Base-by-base conservation (phyloP, 148 eudicot genomes). In the Talinum fruticosum region DNA sequence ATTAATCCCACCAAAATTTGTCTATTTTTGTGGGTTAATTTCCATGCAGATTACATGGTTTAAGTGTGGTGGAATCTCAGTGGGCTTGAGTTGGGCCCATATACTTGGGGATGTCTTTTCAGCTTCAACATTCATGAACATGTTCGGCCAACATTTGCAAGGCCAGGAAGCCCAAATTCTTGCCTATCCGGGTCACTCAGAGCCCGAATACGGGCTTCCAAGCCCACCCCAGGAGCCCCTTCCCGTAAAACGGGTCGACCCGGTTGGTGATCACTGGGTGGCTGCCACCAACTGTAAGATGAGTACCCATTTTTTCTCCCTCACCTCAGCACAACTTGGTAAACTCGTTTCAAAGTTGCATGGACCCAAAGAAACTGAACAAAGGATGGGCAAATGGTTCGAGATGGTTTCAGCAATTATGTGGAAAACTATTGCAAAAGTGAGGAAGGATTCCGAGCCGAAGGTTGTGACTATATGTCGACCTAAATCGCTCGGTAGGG, bases 31-130 rank as follows among this genome's bases (percentile, higher is more conserved):
- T 41, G n/a, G n/a, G n/a, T 6, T 6, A 41, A 41, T 41, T 41
- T 41, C 10, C 45, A 41, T 41, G 47, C 47, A 41, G 94, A 77
- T 87, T 47, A 93, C 97, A 29, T 69, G 85, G 88, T 94, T 94
- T 87, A 83, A 76, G 38, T 90, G 98, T 71, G 93, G 98, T 69
- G 98, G 98, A 34, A 26, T 89, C 15, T 82, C 93, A 18, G 69
- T 92, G 36, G 98, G 98, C 19, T 85, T 94, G 14, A 92, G 85
- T 75, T 94, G 97, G 98, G 87, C 97, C 68, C 98, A 94, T 69
- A n/a, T 91, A 21, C 84, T 94, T n/a, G 98, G 98, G 6, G 97
- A 92, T 79, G 73, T 74, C 35, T 90, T 86, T 26, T 82, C 97
- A 72, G 91, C 90, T n/a, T 38, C 88, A 78, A 54, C 83, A 8